Percentiles rank a stretch among this genome's conserved stretches.
These are phyloP conservation scores for Quercus dentata DNA, from an alignment of 306 rosid genomes.

Conservation along the genomic window DNA sequence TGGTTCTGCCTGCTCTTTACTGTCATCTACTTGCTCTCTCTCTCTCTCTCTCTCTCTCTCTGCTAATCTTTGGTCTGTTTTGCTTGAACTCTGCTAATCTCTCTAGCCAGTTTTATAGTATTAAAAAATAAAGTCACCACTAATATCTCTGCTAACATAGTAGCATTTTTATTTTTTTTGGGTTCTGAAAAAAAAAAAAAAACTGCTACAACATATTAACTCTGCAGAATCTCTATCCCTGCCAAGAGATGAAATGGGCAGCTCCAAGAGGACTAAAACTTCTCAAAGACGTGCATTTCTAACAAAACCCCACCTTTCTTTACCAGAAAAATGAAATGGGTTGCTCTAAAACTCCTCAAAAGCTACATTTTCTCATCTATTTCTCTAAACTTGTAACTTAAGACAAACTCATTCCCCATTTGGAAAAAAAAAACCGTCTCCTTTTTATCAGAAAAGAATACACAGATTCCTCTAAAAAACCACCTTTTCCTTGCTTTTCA, in stretches of 20 bases:
- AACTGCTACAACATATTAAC: not conserved
- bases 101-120: conserved; percentile 3
- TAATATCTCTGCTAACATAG: not conserved
- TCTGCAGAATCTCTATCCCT: conserved; percentile 1
- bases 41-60: conserved; percentile 2
- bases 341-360: conserved; percentile 22
- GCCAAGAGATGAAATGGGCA: conserved; percentile 22
- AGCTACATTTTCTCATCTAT: conserved; percentile 28
- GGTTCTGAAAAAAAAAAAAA: not conserved
- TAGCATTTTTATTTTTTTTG: not conserved
- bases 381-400: conserved; percentile 29
- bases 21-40: conserved; percentile 18
- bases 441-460: conserved; percentile 43
- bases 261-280: conserved; percentile 13
- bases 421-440: conserved; percentile 37
- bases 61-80: conserved; percentile 13
- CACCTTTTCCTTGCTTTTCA: conserved; percentile 39
- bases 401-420: conserved; percentile 19
- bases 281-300: conserved; percentile 20
- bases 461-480: conserved; percentile 37
- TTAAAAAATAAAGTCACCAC: not conserved
- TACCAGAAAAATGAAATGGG: conserved; percentile 28
- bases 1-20: conserved; percentile 14
- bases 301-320: conserved; percentile 13
- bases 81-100: not conserved